phyloP scores from a whole-genome alignment of 495 filamentous ascomycete genomes.

The Achaetomiella virescens region DNA sequence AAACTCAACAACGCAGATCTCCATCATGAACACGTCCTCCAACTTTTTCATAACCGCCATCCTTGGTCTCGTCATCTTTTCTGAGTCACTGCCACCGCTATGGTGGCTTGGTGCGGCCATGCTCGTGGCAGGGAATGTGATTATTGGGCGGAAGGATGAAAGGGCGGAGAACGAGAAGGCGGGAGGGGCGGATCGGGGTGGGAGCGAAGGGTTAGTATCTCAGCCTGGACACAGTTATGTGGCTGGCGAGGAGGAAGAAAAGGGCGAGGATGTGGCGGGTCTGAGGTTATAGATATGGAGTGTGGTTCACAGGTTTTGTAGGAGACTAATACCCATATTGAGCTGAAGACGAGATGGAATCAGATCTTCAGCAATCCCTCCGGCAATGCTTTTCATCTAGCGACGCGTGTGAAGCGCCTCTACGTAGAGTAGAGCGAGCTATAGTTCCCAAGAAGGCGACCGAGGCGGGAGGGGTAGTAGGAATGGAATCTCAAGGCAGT shows the following conservation, averaged over 20 bases:
- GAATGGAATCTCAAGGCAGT: no score
- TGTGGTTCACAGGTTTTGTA: no score
- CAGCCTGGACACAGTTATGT: background rate
- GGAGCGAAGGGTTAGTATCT: background rate
- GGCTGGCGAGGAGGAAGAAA: background rate
- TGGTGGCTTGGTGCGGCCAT: conserved; percentile 87
- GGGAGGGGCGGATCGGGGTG: background rate
- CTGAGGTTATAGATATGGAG: background rate
- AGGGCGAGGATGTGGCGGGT: conserved; percentile 19
- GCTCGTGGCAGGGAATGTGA: conserved; percentile 83
- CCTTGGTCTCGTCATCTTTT: conserved; percentile 51
- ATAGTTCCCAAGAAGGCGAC: no score
- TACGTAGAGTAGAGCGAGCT: no score
- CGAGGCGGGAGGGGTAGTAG: no score
- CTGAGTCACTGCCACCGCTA: conserved; percentile 46
- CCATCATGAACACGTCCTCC: conserved; percentile 83
- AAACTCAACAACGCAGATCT: conserved; percentile 81
- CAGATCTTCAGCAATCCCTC: no score
- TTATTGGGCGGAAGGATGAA: conserved; percentile 79
- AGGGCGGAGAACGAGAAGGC: conserved; percentile 6
- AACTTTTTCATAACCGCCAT: conserved; percentile 92
- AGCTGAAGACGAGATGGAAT: no score
- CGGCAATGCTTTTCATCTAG: no score
- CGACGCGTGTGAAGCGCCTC: no score
- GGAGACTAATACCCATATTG: no score